Base-by-base conservation (phyloP, 2,329 filamentous ascomycete species). In the Colletotrichum aenigma region DNA sequence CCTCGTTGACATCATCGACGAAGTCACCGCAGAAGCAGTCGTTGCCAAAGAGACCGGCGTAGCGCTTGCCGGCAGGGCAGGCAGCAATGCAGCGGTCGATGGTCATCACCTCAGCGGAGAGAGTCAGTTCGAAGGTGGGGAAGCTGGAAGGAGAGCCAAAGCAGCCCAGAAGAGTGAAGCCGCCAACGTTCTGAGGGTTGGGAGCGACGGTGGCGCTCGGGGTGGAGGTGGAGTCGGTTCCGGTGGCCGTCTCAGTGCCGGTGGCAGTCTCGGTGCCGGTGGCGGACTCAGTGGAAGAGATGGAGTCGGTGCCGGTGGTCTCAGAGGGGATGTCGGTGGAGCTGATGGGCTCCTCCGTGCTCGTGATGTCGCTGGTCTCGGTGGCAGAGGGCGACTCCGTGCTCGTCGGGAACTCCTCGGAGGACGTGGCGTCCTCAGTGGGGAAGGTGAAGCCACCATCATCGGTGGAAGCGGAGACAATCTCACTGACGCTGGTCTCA, bases 161-260 rank as follows among this genome's bases (percentile, higher is more conserved):
- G 77, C 83, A 84, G 72, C 83, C 83, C 43, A 79, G 73, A 71
- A 79, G 77, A 58, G 68, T 75, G 77, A 78, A 83, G 74, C 65
- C 73, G 4, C 71, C 75, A 18, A 79, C 66, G 12, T 52, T 62
- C 66, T 18, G 26, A 12, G 75, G 76, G 70, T 79, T 71, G 66
- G 38, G 61, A 16, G 69, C 43, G 16, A 70, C 36, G 1, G 68
- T 62, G 64, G 58, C 30, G 21, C 56, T 32, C 6, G 73, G 7
- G 3, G 58, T 30, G n/a, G 62, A 24, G 18, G 56, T 43, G 60
- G 71, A 48, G 24, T 26, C 26, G 28, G 66, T 36, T 8, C 10
- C 30, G 7, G 73, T 66, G 43, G 65, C 1, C 3, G n/a, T 15
- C 36, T 43, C 36, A 10, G 36, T 43, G 16, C 16, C 18, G 52